Conservation (phyloP, 495 filamentous ascomycete species). For the Penicillium cosmopolitanum region DNA sequence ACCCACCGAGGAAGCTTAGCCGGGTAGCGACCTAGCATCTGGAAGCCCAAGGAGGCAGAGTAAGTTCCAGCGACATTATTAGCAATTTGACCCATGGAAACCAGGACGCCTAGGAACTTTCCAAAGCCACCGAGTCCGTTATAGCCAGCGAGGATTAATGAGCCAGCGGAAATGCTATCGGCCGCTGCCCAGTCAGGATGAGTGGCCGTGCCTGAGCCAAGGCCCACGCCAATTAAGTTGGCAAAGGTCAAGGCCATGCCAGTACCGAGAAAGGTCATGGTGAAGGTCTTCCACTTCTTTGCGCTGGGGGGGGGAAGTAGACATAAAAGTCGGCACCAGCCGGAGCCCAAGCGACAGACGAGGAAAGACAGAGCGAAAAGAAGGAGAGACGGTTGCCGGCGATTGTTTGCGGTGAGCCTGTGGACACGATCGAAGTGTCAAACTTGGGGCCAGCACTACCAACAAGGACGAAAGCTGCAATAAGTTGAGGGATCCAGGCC, state of each 20-base stretch:
- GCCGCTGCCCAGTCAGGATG: slow-evolving; percentile 55
- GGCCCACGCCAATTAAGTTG: slow-evolving; percentile 66
- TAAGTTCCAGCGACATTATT: slow-evolving; percentile 70
- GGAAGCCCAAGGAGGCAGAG: slow-evolving; percentile 60
- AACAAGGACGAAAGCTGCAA: slow-evolving; percentile 61
- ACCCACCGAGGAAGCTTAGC: slow-evolving; percentile 52
- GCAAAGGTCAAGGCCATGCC: slow-evolving; percentile 54
- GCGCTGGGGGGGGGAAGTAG: slow-evolving; percentile 53
- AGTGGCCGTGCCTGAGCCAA: slow-evolving; percentile 58
- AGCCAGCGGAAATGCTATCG: slow-evolving; percentile 58
- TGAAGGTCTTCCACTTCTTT: slow-evolving; percentile 39
- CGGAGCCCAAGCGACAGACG: slow-evolving; percentile 54
- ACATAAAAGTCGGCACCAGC: slow-evolving; percentile 56
- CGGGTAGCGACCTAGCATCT: slow-evolving; percentile 53
- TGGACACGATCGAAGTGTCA: slow-evolving; percentile 40
- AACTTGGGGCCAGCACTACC: slow-evolving; percentile 64
- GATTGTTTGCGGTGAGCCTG: slow-evolving; percentile 40
- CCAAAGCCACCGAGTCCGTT: slow-evolving; percentile 62
- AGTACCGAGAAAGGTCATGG: slow-evolving; percentile 50
- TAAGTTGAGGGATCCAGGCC: slow-evolving; percentile 65
- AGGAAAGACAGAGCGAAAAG: slow-evolving; percentile 61
- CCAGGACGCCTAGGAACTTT: slow-evolving; percentile 63
- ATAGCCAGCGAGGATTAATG: slow-evolving; percentile 63
- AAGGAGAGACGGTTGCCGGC: slow-evolving; percentile 60
- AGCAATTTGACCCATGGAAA: slow-evolving; percentile 64